Base-by-base conservation (phyloP, 2,329 filamentous ascomycete genomes). In the Chlorencoelia australis region DNA sequence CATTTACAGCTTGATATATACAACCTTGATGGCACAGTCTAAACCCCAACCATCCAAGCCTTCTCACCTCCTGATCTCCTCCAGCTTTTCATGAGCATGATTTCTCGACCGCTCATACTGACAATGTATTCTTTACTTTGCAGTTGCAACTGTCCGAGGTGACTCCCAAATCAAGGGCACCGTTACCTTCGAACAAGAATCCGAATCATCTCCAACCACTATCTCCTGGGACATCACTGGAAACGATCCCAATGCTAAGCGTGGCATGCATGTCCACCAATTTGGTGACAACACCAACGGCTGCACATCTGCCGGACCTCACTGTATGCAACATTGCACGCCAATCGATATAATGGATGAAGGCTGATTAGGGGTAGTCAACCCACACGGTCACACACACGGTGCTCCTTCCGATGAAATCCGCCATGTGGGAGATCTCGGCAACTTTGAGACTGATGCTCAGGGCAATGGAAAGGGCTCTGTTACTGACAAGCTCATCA, bases 251-350 rank as follows among this genome's bases (percentile, higher is more conserved):
- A 94, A 94, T 64, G 88, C 91, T 60, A 77, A 94, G 79, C 89
- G 91, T 67, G 91, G 86, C 66, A 87, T 96, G 75, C 91, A 98
- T 75, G 80, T 98, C 60, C 91, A 98, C 73, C 85, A 91, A 65
- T 98, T 94, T 59, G 91, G 91, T 63, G 91, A 96, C 76, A 96
- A 96, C 77, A 96, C 91, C 74, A 98, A 98, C 69, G 91, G 91
- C 65, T 98, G 91, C 83, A 96, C 89, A 51, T 94, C 84, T 51
- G 91, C 91, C 51, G 91, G 91, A 37, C 89, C 91, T 66, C 91
- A 98, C 73, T 98, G 87, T 94, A 71, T 62, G 84, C 68, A 19
- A 24, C 25, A 17, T 13, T 22, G 4, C 22, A 15, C 19, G 8
- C 17, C 18, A 4, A 16, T 24, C 30, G 11, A 21, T 22, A 20